phyloP scores from a whole-genome alignment of 352 stramenopile species.

The Ochromonadaceae sp. region DNA sequence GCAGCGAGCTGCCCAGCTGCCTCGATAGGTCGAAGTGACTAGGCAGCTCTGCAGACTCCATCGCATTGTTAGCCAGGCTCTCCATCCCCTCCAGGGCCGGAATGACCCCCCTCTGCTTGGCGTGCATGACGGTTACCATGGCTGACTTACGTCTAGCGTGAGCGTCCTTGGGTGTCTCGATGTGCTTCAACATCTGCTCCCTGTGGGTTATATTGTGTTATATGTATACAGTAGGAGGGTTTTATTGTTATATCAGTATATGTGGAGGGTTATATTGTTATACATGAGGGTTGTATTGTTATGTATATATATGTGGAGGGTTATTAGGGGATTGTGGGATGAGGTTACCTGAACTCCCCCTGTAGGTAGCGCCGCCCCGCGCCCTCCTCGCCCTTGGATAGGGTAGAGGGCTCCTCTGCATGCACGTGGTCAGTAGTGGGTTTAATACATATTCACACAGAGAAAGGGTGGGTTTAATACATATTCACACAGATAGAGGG shows the following conservation, averaged over 20 bases:
- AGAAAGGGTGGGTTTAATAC: too few relatives aligned
- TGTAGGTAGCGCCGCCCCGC: background rate
- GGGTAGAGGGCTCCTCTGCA: slow-evolving; percentile 38
- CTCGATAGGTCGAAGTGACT: background rate
- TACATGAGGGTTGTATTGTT: too few relatives aligned
- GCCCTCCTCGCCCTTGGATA: background rate
- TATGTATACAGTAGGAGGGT: too few relatives aligned
- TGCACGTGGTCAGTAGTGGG: slow-evolving; percentile 18
- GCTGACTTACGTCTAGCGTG: background rate
- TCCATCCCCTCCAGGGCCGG: background rate
- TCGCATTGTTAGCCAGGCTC: background rate
- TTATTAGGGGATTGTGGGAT: too few relatives aligned
- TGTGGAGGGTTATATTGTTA: too few relatives aligned
- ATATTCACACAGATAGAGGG: too few relatives aligned
- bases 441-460: background rate
- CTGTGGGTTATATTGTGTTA: too few relatives aligned
- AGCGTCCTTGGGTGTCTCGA: slow-evolving; percentile 7
- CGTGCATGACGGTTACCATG: background rate
- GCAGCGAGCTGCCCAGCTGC: too few relatives aligned
- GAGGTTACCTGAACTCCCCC: slow-evolving; percentile 9
- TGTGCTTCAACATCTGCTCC: background rate
- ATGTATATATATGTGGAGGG: too few relatives aligned
- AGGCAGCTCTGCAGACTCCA: background rate
- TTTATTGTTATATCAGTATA: too few relatives aligned
- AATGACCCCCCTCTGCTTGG: background rate